Percentiles rank a stretch among this genome's conserved stretches.
Conservation (phyloP, 2,329 filamentous ascomycete species). For the Hypomyces perniciosus region DNA sequence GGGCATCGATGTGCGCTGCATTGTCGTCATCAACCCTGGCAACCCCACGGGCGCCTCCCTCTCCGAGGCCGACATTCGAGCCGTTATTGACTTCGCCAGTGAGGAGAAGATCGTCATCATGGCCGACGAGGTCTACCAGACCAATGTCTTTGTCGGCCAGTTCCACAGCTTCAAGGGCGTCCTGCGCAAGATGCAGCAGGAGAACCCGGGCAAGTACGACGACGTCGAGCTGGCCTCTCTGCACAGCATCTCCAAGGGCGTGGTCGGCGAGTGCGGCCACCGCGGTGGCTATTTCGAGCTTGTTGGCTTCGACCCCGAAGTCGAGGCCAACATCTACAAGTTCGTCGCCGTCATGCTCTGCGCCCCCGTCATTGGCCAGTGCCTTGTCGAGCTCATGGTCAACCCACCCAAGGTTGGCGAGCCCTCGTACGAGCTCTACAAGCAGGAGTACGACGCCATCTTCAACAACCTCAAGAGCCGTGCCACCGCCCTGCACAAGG, state of each 20-base stretch:
- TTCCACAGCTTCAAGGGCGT: conserved; percentile 95
- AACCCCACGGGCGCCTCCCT: conserved; percentile 94
- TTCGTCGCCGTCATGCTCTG: conserved; percentile 97
- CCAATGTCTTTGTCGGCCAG: conserved; percentile 90
- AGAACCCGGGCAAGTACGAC: conserved; percentile 70
- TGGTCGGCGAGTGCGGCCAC: conserved; percentile 98
- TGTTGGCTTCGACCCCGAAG: conserved; percentile 76
- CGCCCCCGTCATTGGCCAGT: conserved; percentile 91
- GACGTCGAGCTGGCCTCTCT: conserved; percentile 82
- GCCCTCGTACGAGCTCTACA: conserved; percentile 77
- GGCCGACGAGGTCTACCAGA: conserved; percentile 98
- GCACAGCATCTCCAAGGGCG: conserved; percentile 94
- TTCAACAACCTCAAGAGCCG: conserved; percentile 71
- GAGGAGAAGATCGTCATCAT: conserved; percentile 83
- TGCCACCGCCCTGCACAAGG: conserved; percentile 79
- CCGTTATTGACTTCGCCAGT: conserved; percentile 80
- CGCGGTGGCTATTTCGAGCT: conserved; percentile 97
- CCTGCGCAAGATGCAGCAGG: conserved; percentile 73
- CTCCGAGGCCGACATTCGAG: conserved; percentile 68
- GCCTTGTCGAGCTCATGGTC: conserved; percentile 94
- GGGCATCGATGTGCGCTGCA: conserved; percentile 81
- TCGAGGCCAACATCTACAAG: conserved; percentile 95
- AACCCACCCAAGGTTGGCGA: conserved; percentile 84
- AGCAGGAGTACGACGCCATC: conserved; percentile 78
- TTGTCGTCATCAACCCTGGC: conserved; percentile 97